phyloP scores from a whole-genome alignment of 1,284 basidiomycete species.

The Pisolithus thermaeus region DNA sequence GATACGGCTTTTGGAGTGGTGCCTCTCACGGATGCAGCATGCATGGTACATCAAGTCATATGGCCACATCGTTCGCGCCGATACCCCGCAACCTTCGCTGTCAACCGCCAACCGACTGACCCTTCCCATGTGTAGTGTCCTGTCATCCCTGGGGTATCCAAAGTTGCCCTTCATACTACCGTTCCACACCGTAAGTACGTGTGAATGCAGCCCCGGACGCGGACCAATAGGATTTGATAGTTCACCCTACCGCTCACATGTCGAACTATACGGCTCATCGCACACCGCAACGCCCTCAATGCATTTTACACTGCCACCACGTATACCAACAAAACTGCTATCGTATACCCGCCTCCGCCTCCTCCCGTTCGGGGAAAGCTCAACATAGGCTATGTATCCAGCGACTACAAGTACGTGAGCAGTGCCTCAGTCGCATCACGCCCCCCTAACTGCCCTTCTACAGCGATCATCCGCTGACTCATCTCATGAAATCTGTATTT shows the following conservation, averaged over 20 bases:
- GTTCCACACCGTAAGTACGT: constrained; percentile 44
- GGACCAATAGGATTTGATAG: constrained; percentile 18
- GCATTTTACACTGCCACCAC: constrained; percentile 45
- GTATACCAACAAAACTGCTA: constrained; percentile 26
- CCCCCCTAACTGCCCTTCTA: not conserved
- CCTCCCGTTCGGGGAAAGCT: constrained; percentile 41
- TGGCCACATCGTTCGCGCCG: constrained; percentile 25
- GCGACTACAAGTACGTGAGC: constrained; percentile 44
- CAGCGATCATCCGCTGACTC: constrained; percentile 57
- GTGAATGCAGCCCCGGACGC: not conserved
- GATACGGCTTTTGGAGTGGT: constrained; percentile 48
- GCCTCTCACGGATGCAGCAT: constrained; percentile 44
- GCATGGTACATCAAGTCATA: constrained; percentile 45
- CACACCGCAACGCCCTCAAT: constrained; percentile 52
- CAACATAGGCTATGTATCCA: constrained; percentile 56
- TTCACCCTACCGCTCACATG: constrained; percentile 52
- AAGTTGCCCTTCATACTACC: constrained; percentile 50
- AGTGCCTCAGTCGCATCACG: not conserved
- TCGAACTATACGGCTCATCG: constrained; percentile 48
- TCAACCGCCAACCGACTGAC: constrained; percentile 13
- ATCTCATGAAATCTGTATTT: constrained; percentile 60
- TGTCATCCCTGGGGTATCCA: constrained; percentile 32
- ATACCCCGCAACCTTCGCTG: constrained; percentile 9
- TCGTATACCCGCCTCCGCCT: constrained; percentile 36
- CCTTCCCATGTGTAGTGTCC: constrained; percentile 28